Conservation (phyloP, 257 asterid genomes). For the Rauvolfia tetraphylla region DNA sequence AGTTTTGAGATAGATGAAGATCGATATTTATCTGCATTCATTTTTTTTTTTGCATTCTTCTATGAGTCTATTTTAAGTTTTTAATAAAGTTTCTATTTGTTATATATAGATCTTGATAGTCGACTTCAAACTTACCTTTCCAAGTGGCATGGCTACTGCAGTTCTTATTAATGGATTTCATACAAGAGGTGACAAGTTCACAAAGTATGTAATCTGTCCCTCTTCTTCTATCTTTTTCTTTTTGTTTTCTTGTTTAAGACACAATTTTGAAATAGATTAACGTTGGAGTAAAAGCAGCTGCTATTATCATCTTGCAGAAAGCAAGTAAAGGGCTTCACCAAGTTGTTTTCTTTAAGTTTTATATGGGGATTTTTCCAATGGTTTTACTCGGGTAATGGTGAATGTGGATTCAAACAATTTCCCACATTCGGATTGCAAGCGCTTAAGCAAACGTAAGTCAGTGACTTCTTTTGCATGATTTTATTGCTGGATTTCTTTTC, state of each 20-base stretch:
- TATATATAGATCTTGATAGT: conserved; percentile 68
- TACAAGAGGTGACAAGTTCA: conserved; percentile 57
- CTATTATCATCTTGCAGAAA: conserved; percentile 47
- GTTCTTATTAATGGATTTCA: conserved; percentile 90
- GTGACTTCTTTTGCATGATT: neutral
- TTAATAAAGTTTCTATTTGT: conserved; percentile 9
- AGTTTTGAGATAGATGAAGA: neutral
- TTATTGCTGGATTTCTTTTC: neutral
- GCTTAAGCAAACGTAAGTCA: conserved; percentile 63
- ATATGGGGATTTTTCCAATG: conserved; percentile 82
- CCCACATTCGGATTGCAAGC: conserved; percentile 91
- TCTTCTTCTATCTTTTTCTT: neutral
- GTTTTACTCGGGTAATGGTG: conserved; percentile 68
- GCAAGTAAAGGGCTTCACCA: conserved; percentile 66
- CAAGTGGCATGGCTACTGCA: conserved; percentile 94
- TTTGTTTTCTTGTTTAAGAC: neutral
- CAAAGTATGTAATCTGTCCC: conserved; percentile 49
- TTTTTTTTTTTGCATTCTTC: neutral
- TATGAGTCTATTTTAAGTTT: neutral
- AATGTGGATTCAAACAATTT: conserved; percentile 70
- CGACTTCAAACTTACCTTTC: conserved; percentile 84
- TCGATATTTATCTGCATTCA: neutral
- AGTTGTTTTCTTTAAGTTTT: conserved; percentile 62
- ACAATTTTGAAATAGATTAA: neutral
- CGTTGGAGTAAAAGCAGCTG: neutral